A percentile compares a stretch with the other conserved stretches of the same genome.
Conservation (phyloP, 495 filamentous ascomycete species). For the Penicillium herquei region DNA sequence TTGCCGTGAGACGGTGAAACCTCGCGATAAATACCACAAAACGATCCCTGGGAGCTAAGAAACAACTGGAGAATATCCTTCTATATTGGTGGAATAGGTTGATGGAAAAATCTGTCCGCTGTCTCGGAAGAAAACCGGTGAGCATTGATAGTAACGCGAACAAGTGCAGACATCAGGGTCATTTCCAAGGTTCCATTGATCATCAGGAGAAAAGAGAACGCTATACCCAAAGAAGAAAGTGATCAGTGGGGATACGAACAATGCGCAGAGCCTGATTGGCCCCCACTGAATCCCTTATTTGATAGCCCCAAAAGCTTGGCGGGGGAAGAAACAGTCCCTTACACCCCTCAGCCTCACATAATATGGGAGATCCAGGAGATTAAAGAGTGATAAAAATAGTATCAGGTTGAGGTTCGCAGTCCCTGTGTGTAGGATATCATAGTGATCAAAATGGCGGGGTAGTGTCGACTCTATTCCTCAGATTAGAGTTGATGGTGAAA, state of each 20-base stretch:
- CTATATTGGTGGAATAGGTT: neutral
- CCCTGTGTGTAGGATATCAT: too few species aligned
- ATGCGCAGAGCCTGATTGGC: neutral
- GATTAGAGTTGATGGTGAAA: constrained; percentile 11
- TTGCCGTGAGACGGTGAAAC: neutral
- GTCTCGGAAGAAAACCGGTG: neutral
- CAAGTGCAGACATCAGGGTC: neutral
- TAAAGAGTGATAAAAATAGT: neutral
- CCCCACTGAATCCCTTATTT: neutral
- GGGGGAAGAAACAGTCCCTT: neutral
- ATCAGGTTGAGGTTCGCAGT: neutral
- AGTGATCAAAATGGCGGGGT: too few species aligned
- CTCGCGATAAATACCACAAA: neutral
- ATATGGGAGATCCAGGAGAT: neutral
- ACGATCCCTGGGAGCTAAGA: neutral
- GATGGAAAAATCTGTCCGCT: neutral
- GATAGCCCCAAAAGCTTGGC: constrained; percentile 2
- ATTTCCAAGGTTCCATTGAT: neutral
- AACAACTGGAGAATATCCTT: neutral
- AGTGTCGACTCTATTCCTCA: too few species aligned
- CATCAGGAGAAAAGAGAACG: neutral
- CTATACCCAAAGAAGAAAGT: neutral
- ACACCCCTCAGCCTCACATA: neutral
- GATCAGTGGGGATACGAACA: neutral
- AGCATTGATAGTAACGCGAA: too few species aligned